phyloP scores from a whole-genome alignment of 805 yeast genomes.

The Ogataea minuta region DNA sequence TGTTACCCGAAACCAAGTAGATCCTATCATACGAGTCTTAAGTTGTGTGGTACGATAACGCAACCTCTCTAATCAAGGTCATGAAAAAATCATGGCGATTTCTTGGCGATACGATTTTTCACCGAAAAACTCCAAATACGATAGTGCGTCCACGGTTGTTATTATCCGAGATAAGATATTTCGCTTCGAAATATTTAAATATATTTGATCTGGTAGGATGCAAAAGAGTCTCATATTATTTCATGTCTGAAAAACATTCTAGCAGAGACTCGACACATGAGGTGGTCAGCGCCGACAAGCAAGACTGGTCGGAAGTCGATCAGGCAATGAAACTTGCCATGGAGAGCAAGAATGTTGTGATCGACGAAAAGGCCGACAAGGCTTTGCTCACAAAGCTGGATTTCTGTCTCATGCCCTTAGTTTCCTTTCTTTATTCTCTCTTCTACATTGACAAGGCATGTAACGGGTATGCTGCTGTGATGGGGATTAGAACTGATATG shows the following conservation, averaged over 20 bases:
- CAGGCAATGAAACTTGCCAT: conserved; percentile 37
- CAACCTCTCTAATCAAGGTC: too few species aligned
- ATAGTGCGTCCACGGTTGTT: conserved; percentile 4
- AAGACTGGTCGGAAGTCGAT: conserved; percentile 33
- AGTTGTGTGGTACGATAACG: too few species aligned
- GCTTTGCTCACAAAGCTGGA: conserved; percentile 44
- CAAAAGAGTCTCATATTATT: background rate
- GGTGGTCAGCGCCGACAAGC: background rate
- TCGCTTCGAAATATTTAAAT: background rate
- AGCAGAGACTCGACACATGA: background rate
- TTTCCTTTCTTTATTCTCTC: conserved; percentile 47
- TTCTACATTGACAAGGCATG: conserved; percentile 64
- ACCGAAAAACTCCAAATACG: background rate
- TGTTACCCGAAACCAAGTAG: too few species aligned
- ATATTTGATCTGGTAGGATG: too few species aligned
- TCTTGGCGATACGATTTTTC: too few species aligned
- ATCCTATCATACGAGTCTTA: too few species aligned
- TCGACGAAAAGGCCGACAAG: conserved; percentile 24
- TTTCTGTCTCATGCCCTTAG: conserved; percentile 46
- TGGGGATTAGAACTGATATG: conserved; percentile 53
- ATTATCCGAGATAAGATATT: conserved; percentile 10
- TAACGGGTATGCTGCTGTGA: conserved; percentile 52
- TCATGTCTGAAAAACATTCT: conserved; percentile 9
- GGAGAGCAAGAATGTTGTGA: conserved; percentile 13
- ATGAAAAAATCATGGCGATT: too few species aligned